These are phyloP conservation scores for Clarireedia hainanense DNA, from an alignment of 2,329 filamentous ascomycete species.

Conservation along the genomic window DNA sequence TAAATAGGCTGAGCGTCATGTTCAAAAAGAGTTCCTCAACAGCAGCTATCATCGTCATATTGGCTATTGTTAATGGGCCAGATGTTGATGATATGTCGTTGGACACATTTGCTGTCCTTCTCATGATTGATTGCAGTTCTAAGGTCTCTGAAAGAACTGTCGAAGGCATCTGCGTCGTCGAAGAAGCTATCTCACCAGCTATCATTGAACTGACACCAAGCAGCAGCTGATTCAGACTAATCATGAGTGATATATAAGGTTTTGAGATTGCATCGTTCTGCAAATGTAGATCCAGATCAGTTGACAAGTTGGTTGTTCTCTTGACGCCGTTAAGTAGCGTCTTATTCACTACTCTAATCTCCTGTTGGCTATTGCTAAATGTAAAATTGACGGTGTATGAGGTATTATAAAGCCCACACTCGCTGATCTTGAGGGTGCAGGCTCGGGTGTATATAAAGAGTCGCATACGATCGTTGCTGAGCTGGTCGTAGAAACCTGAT, in stretches of 20 bases:
- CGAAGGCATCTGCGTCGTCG: neutral
- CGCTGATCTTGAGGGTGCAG: too few species aligned
- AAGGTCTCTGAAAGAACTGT: neutral
- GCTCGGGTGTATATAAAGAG: too few species aligned
- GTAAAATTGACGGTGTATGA: too few species aligned
- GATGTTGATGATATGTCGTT: neutral
- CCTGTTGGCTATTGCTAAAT: too few species aligned
- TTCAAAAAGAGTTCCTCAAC: neutral
- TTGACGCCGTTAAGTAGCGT: too few species aligned
- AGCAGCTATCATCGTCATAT: neutral
- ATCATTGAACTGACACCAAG: neutral
- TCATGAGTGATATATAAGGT: neutral
- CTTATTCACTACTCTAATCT: too few species aligned
- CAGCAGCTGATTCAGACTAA: neutral
- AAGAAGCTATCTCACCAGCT: neutral
- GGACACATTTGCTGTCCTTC: neutral
- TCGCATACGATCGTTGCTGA: too few species aligned
- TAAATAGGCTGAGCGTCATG: neutral
- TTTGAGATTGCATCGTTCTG: neutral
- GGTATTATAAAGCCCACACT: too few species aligned
- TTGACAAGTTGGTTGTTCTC: too few species aligned
- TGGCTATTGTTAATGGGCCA: neutral
- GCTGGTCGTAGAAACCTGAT: too few species aligned
- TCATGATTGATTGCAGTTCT: neutral
- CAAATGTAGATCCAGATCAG: too few species aligned